Percentiles rank a stretch among this genome's conserved stretches.
phyloP scores from a whole-genome alignment of 371 early-diverging fungal species.

The Actinomortierella ambigua region DNA sequence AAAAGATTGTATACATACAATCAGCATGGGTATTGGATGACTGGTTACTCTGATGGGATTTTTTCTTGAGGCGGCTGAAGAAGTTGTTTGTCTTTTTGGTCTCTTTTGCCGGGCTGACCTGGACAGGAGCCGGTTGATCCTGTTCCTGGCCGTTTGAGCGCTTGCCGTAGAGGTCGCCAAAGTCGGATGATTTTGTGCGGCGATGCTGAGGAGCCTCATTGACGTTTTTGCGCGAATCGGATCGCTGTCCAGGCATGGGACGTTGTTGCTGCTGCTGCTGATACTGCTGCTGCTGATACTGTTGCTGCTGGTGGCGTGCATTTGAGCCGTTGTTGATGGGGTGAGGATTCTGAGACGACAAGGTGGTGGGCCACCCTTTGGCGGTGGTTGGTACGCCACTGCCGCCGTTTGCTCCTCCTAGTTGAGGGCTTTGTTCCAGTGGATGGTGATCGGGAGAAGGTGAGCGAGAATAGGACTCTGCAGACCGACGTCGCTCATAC shows the following conservation, averaged over 20 bases:
- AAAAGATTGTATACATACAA: background rate
- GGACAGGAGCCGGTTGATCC: slow-evolving; percentile 10
- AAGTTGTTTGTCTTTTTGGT: slow-evolving; percentile 21
- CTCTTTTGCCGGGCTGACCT: slow-evolving; percentile 32
- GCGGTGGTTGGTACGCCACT: no score
- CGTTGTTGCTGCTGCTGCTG: slow-evolving; percentile 4
- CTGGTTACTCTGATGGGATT: background rate
- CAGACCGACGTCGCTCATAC: slow-evolving; percentile 18
- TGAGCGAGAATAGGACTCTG: slow-evolving; percentile 32
- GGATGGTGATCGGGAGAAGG: slow-evolving; percentile 26
- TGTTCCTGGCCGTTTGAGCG: slow-evolving; percentile 23
- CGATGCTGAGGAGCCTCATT: slow-evolving; percentile 18
- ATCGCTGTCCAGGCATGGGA: background rate
- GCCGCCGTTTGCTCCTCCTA: no score
- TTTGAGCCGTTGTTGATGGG: background rate
- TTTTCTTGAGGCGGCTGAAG: slow-evolving; percentile 32
- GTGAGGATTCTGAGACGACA: slow-evolving; percentile 2
- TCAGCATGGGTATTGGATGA: no score
- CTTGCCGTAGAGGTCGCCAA: slow-evolving; percentile 30
- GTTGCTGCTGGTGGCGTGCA: no score
- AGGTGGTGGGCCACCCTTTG: background rate
- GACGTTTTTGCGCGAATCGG: slow-evolving; percentile 11
- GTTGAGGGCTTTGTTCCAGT: no score
- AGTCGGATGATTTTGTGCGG: slow-evolving; percentile 38
- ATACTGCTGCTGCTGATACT: no score